Conservation (phyloP, 768 basidiomycete genomes). For the Galerina sulciceps region DNA sequence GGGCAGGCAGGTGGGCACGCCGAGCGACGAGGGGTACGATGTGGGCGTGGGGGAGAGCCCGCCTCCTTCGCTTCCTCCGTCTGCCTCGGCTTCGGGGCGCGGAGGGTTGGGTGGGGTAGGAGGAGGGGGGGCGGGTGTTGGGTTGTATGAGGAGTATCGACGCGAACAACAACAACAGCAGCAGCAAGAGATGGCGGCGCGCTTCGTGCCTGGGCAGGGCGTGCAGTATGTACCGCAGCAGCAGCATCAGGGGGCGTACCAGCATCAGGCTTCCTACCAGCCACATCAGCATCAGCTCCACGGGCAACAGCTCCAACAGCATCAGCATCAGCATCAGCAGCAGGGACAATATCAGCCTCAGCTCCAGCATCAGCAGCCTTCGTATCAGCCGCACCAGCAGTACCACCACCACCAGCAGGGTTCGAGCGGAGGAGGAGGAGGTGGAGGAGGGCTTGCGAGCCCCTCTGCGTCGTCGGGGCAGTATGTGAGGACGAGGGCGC, state of each 20-base stretch:
- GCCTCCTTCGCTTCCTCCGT: no score
- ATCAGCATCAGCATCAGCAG: conserved; percentile 23
- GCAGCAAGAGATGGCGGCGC: conserved; percentile 51
- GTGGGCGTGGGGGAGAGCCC: conserved; percentile 54
- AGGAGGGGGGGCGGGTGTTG: conserved; percentile 17
- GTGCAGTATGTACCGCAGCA: conserved; percentile 55
- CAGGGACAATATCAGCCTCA: conserved; percentile 12
- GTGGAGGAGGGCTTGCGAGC: no score
- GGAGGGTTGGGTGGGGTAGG: neutral
- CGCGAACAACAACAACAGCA: conserved; percentile 29
- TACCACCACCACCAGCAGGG: no score
- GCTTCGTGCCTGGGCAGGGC: conserved; percentile 68
- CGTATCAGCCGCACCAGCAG: no score
- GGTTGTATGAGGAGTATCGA: conserved; percentile 45
- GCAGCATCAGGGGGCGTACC: conserved; percentile 20
- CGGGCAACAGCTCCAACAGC: conserved; percentile 30
- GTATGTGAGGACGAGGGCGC: conserved; percentile 45
- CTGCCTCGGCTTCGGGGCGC: no score
- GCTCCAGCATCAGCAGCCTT: conserved; percentile 18
- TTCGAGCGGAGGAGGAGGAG: no score
- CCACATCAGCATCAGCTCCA: conserved; percentile 30
- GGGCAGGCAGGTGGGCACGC: conserved; percentile 60
- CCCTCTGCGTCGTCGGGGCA: conserved; percentile 13
- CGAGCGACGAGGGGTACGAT: conserved; percentile 56
- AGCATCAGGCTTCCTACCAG: conserved; percentile 23